These are phyloP conservation scores for Melanomma pulvis-pyrius DNA, from an alignment of 495 filamentous ascomycete species.

Conservation along the genomic window DNA sequence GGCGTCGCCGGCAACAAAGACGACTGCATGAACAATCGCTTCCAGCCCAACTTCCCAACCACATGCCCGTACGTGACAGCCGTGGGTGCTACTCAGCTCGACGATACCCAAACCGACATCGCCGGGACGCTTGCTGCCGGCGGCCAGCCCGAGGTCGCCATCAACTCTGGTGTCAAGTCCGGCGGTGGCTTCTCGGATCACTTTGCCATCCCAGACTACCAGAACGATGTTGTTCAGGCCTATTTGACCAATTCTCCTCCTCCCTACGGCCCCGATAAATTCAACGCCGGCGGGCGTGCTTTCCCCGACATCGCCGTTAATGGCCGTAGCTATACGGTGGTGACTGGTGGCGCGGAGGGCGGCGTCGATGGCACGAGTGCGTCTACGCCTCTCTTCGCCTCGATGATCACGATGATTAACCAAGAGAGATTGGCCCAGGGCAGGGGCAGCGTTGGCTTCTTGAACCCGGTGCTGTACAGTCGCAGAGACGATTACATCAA, in stretches of 20 bases:
- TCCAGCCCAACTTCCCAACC: slow-evolving; percentile 44
- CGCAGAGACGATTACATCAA: slow-evolving; percentile 37
- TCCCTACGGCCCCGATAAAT: slow-evolving; percentile 52
- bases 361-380: slow-evolving; percentile 44
- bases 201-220: slow-evolving; percentile 43
- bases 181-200: slow-evolving; percentile 47
- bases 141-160: slow-evolving; percentile 25
- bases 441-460: slow-evolving; percentile 43
- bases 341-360: slow-evolving; percentile 31
- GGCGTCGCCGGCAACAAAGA: slow-evolving; percentile 40
- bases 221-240: slow-evolving; percentile 34
- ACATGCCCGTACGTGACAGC: slow-evolving; percentile 45
- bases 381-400: slow-evolving; percentile 38
- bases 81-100: slow-evolving; percentile 43
- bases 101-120: slow-evolving; percentile 14
- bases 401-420: slow-evolving; percentile 45
- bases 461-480: slow-evolving; percentile 47
- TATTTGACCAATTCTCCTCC: slow-evolving; percentile 41
- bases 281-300: slow-evolving; percentile 58
- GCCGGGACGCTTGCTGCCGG: slow-evolving; percentile 35
- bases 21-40: slow-evolving; percentile 36
- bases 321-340: slow-evolving; percentile 34
- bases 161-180: slow-evolving; percentile 23
- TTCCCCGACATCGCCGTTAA: slow-evolving; percentile 47
- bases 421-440: slow-evolving; percentile 41